A percentile compares a stretch with the other conserved stretches of the same genome.
These are phyloP conservation scores for Flagelloscypha sp. DNA, from an alignment of 768 basidiomycete genomes.

Conservation along the genomic window DNA sequence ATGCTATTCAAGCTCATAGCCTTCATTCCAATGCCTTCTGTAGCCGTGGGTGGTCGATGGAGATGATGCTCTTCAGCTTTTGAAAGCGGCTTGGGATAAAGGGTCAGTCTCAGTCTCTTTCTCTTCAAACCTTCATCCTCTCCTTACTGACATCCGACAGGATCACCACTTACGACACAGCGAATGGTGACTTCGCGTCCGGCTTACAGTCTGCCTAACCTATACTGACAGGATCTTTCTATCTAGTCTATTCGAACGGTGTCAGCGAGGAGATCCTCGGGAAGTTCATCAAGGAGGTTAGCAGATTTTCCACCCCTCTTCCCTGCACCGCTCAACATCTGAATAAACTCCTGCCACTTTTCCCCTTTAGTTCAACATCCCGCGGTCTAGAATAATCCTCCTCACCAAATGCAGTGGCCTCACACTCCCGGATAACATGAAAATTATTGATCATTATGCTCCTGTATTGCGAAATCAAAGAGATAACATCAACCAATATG, in stretches of 20 bases:
- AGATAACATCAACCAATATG: conserved; percentile 33
- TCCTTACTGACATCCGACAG: conserved; percentile 22
- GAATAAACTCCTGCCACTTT: neutral
- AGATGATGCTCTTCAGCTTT: conserved; percentile 14
- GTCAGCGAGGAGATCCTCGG: conserved; percentile 12
- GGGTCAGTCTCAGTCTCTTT: neutral
- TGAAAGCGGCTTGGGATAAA: conserved; percentile 22
- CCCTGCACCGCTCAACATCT: neutral
- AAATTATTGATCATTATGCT: too few species aligned
- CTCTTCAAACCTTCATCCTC: conserved; percentile 16
- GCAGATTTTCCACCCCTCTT: too few species aligned
- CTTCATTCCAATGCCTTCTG: too few species aligned
- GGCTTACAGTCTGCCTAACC: too few species aligned
- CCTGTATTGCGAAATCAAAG: too few species aligned
- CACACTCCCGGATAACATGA: too few species aligned
- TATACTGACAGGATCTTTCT: too few species aligned
- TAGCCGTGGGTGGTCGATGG: conserved; percentile 16
- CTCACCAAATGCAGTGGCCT: conserved; percentile 21
- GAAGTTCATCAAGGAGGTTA: conserved; percentile 9
- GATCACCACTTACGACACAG: conserved; percentile 20
- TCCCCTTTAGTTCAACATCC: conserved; percentile 13
- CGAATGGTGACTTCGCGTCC: too few species aligned
- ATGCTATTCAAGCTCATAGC: too few species aligned
- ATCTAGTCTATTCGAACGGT: conserved; percentile 15
- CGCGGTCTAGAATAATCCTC: conserved; percentile 17